A percentile compares a stretch with the other conserved stretches of the same genome.
Evolutionary conservation across 352 stramenopile species (phyloP).

Genomic region (Elongisporangium undulatum): DNA sequence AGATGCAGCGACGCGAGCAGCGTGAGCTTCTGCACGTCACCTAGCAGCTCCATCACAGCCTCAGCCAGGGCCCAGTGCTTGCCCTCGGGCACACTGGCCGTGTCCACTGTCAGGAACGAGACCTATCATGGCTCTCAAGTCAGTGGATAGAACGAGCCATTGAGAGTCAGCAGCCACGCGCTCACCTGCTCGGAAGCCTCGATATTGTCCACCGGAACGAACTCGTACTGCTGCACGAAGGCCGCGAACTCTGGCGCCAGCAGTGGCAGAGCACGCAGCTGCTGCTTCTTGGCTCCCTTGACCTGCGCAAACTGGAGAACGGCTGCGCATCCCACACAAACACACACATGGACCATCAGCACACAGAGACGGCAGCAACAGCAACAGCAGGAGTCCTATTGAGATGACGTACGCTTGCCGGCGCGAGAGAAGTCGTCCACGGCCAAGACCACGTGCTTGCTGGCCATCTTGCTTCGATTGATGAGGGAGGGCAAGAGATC

Average conservation of each 20-base stretch:
- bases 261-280: background rate
- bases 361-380: background rate
- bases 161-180: background rate
- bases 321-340: conserved; percentile 18
- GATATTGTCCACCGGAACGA: background rate
- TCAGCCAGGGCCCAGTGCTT: conserved; percentile 42
- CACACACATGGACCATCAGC: background rate
- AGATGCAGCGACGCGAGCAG: conserved; percentile 52
- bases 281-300: conserved; percentile 5
- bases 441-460: conserved; percentile 37
- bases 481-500: background rate
- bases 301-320: conserved; percentile 27
- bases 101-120: conserved; percentile 31
- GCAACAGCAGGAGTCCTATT: background rate
- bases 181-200: background rate
- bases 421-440: conserved; percentile 71
- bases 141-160: background rate
- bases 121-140: conserved; percentile 9
- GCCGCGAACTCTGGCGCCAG: conserved; percentile 5
- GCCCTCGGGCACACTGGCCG: conserved; percentile 10
- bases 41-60: conserved; percentile 31
- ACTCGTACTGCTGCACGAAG: conserved; percentile 8
- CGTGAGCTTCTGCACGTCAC: conserved; percentile 31
- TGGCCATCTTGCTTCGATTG: background rate
- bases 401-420: conserved; percentile 34